Evolutionary conservation across 2,329 filamentous ascomycete species (phyloP), one percentile per base, ranked within the genome.

Genomic region (Cordyceps fumosorosea): DNA sequence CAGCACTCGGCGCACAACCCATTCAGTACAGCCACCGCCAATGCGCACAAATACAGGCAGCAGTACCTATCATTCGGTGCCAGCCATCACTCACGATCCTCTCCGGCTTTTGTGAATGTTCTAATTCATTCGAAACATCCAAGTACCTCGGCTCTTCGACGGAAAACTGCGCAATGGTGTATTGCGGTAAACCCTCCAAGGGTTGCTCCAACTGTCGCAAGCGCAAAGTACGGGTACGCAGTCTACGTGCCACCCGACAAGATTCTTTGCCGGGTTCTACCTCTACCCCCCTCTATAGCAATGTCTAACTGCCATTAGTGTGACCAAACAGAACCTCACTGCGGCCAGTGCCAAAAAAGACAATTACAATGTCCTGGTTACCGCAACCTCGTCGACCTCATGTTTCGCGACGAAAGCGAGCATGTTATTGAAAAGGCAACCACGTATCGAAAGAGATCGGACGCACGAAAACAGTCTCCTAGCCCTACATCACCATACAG

Each of bases 111-210:
- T n/a, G 14, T n/a, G 3, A 24, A 40, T 32, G 20, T 14, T 42
- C 20, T 26, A 12, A n/a, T 29, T 40, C 16, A 4, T 58, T 16
- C n/a, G 18, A 12, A 26, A 26, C n/a, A 40, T 1, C 16, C 16
- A 22, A 44, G 16, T 22, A 44, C 11, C 29, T 50, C 1, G 22
- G 42, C 40, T 53, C 24, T 10, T 32, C 3, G 12, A 3, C 14
- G 3, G 18, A 11, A 47, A 34, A n/a, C 16, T 10, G 22, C 63
- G 59, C 44, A 61, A 84, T 84, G 82, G 81, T 84, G 6, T 84
- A 83, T 67, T 84, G 82, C 66, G 81, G 82, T 5, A 83, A 83
- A 67, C 81, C 82, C 50, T 84, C 81, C 44, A 82, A 81, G 68
- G 81, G 81, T 47, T 84, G 82, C 70, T 81, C 80, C 65, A 80